Conservation (phyloP, 2,329 filamentous ascomycete genomes). For the Macrophomina phaseolina region DNA sequence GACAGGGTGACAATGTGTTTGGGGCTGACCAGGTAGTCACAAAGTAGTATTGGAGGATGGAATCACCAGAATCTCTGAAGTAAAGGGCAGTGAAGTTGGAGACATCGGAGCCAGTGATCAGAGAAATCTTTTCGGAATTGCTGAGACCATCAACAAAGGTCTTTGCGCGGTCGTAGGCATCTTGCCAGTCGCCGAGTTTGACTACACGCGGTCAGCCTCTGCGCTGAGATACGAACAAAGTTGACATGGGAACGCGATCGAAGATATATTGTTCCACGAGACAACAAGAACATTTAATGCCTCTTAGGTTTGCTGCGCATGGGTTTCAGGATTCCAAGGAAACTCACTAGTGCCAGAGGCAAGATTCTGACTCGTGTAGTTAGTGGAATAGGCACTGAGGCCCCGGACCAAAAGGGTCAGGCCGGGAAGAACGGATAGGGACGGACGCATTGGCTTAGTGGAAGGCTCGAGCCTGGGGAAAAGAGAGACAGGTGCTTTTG, state of each 20-base stretch:
- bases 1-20: not conserved
- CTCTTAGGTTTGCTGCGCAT: no score
- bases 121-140: slow-evolving; percentile 15
- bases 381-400: slow-evolving; percentile 22
- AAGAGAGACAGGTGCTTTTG: not conserved
- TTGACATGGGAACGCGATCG: no score
- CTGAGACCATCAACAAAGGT: slow-evolving; percentile 24
- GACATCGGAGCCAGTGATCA: slow-evolving; percentile 23
- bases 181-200: slow-evolving; percentile 26
- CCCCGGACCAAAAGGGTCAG: slow-evolving; percentile 21
- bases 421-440: slow-evolving; percentile 5
- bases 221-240: not conserved
- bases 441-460: slow-evolving; percentile 9
- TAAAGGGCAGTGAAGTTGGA: slow-evolving; percentile 27
- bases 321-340: no score
- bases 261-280: no score
- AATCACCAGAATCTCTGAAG: slow-evolving; percentile 25
- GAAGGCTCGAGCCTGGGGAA: not conserved
- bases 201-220: not conserved
- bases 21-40: slow-evolving; percentile 13
- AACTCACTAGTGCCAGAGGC: slow-evolving; percentile 13
- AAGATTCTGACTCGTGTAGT: slow-evolving; percentile 21
- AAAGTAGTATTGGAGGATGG: slow-evolving; percentile 25
- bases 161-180: slow-evolving; percentile 18
- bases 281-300: no score